These are phyloP conservation scores for Neurospora crassa DNA, from an alignment of 2,329 filamentous ascomycete species.

Conservation along the genomic window DNA sequence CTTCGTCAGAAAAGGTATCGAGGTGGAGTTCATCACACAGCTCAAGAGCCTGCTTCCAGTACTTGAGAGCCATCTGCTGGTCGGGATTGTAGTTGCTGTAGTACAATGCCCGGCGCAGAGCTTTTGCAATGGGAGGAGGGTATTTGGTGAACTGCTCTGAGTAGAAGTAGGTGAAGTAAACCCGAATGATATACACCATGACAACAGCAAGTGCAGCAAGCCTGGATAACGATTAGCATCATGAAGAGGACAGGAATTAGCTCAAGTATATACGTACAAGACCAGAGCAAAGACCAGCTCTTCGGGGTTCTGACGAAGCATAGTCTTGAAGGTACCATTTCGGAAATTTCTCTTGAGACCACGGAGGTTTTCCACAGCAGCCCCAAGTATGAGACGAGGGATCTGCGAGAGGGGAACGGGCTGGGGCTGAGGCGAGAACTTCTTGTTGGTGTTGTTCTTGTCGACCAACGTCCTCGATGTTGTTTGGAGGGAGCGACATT, in stretches of 20 bases:
- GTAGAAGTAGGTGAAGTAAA: slow-evolving; percentile 48
- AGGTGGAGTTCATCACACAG: slow-evolving; percentile 64
- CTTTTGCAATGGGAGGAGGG: slow-evolving; percentile 63
- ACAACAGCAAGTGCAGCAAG: slow-evolving; percentile 24
- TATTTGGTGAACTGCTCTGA: slow-evolving; percentile 45
- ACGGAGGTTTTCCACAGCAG: slow-evolving; percentile 23
- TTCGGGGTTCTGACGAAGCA: slow-evolving; percentile 33
- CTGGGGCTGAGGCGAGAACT: neutral
- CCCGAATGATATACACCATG: slow-evolving; percentile 28
- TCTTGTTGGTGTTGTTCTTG: neutral
- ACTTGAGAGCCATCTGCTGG: slow-evolving; percentile 66
- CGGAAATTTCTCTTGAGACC: slow-evolving; percentile 28
- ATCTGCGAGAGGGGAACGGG: slow-evolving; percentile 12
- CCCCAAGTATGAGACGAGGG: slow-evolving; percentile 23
- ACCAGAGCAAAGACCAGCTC: slow-evolving; percentile 33
- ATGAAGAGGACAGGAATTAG: slow-evolving; percentile 11
- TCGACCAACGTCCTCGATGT: slow-evolving; percentile 1
- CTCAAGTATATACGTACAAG: slow-evolving; percentile 25
- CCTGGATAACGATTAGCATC: slow-evolving; percentile 17
- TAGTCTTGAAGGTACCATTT: slow-evolving; percentile 26
- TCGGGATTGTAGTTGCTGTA: slow-evolving; percentile 72
- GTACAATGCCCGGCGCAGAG: slow-evolving; percentile 76
- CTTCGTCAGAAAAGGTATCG: slow-evolving; percentile 84
- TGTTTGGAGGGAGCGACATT: slow-evolving; percentile 4
- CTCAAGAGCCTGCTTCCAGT: slow-evolving; percentile 71